These are phyloP conservation scores for Penicillium freii DNA, from an alignment of 2,329 filamentous ascomycete species.

Conservation along the genomic window DNA sequence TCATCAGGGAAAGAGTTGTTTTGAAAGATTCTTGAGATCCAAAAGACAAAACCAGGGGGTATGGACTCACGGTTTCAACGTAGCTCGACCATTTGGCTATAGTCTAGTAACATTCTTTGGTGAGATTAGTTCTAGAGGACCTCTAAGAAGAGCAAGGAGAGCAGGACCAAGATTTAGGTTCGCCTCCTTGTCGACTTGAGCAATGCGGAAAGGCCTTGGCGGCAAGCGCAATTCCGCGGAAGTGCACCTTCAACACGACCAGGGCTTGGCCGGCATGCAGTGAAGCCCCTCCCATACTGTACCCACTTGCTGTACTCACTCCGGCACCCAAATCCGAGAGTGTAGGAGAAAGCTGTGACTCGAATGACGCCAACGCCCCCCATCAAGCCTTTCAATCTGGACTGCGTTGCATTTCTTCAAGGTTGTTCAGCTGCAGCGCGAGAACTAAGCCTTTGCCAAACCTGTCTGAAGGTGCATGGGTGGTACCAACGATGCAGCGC, in stretches of 20 bases:
- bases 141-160: neutral
- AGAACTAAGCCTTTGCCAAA: constrained; percentile 23
- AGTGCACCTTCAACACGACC: neutral
- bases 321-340: neutral
- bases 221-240: neutral
- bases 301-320: neutral
- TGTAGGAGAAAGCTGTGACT: neutral
- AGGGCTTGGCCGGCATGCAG: constrained; percentile 5
- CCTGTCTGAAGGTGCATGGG: neutral
- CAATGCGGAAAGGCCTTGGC: constrained; percentile 7
- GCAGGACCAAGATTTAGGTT: neutral
- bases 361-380: neutral
- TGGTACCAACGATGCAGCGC: constrained; percentile 4
- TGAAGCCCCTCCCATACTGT: neutral
- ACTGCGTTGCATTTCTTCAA: neutral
- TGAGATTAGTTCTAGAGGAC: neutral
- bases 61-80: neutral
- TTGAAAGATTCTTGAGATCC: neutral
- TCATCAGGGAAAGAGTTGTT: constrained; percentile 2
- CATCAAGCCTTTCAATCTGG: neutral
- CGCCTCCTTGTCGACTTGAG: neutral
- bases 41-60: neutral
- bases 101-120: neutral
- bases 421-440: neutral
- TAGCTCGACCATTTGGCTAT: neutral